Base-by-base conservation (phyloP, 371 early-diverging fungal genomes). In the Polyrhizophydium stewartii region DNA sequence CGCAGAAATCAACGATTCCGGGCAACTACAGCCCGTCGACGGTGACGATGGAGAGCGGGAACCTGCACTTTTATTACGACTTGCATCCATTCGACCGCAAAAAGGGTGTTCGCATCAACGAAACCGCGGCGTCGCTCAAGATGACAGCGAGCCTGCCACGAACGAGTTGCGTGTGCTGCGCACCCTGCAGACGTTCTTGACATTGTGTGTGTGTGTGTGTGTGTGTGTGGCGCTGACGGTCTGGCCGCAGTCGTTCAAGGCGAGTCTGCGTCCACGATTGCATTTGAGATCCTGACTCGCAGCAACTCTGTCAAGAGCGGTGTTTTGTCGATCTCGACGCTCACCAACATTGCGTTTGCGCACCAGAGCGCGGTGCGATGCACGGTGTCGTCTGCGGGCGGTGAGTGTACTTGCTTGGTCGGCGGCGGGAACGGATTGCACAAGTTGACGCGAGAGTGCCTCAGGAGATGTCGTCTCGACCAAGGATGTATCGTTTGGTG, bases 401-500 rank as follows among this genome's bases (percentile, higher is more conserved):
- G 17, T 43, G n/a, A 43, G n/a, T 43, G 5, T 5, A 7, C 21
- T 46, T 27, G 25, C 16, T 2, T 38, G 2, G 30, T 40, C 30
- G 43, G 41, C 28, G 57, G 43, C 43, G 40, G 57, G 45, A 41
- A 21, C 40, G 45, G 32, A 45, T 45, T 45, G 35, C 37, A 64
- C 25, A n/a, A n/a, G 6, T 24, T 21, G 28, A 5, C 17, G 22
- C 32, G 28, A 30, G 30, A 55, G 37, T 49, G 51, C 3, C 6
- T 41, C 22, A 25, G 46, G 19, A 55, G 55, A 37, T 37, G 31
- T 28, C 1, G 25, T 10, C 0, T 21, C 50, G 43, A 41, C 51
- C 43, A 50, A 12, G 49, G 47, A 37, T 30, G 32, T 50, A 28
- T 55, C 63, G 12, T 16, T 57, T 35, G 35, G 3, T 19, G 87